Conservation (phyloP, 2,329 filamentous ascomycete genomes). For the Lecanicillium sp. region DNA sequence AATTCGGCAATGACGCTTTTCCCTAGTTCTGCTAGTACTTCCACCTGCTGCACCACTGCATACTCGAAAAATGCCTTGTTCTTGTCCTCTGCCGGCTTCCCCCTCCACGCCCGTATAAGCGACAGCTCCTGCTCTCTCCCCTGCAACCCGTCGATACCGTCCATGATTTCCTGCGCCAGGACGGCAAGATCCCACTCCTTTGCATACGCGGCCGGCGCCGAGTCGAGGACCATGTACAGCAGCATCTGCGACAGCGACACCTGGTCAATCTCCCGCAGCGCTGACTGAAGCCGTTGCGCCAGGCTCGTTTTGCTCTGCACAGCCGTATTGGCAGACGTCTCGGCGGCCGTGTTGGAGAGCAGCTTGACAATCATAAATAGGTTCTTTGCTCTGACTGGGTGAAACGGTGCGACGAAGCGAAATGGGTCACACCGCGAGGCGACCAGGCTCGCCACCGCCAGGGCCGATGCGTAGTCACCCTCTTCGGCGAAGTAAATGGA, state of each 20-base stretch:
- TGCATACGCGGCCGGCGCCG: conserved; percentile 33
- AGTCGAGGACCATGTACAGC: conserved; percentile 37
- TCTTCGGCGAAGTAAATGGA: conserved; percentile 36
- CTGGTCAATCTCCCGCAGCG: conserved; percentile 39
- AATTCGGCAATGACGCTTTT: conserved; percentile 36
- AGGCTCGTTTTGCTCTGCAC: conserved; percentile 10
- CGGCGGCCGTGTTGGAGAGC: conserved; percentile 39
- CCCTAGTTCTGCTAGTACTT: conserved; percentile 38
- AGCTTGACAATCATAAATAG: conserved; percentile 45
- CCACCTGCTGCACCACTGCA: conserved; percentile 40
- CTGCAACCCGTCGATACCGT: conserved; percentile 37
- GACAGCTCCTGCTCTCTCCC: conserved; percentile 37
- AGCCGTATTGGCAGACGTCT: conserved; percentile 22
- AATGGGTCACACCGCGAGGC: conserved; percentile 42
- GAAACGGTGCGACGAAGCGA: conserved; percentile 41
- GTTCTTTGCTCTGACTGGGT: conserved; percentile 41
- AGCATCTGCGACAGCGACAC: conserved; percentile 46
- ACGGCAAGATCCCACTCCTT: conserved; percentile 37
- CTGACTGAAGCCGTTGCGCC: conserved; percentile 15
- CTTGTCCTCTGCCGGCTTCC: conserved; percentile 29
- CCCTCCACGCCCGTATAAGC: conserved; percentile 36
- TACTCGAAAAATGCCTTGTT: conserved; percentile 40
- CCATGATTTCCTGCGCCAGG: conserved; percentile 38
- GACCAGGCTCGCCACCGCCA: conserved; percentile 40
- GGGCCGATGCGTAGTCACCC: conserved; percentile 32